Base-by-base conservation (phyloP, 805 yeast genomes). In the Wickerhamiella galacta region DNA sequence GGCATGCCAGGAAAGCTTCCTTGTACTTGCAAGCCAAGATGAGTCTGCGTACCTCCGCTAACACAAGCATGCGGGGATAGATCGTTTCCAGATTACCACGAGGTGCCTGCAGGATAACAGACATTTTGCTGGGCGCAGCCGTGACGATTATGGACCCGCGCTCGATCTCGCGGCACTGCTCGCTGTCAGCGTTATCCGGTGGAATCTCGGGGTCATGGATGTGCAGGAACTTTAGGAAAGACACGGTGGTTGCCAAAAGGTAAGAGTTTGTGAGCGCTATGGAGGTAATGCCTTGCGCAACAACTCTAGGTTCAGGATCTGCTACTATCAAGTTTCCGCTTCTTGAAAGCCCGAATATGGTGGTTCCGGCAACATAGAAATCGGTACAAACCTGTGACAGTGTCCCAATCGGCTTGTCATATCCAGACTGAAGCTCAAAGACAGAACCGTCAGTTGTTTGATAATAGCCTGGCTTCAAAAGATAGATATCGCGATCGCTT, bases 1-100 rank as follows among this genome's bases (percentile, higher is more conserved):
- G 71, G 58, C 96, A 90, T 6, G 75, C 67, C 28, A 68, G 43
- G 45, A 87, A 83, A 0, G 98, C 98, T n/a, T 63, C 63, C 30
- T 57, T 60, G 47, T 76, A 90, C 22, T 70, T 58, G 36, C 56
- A 61, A 1, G 60, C 56, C 21, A 65, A 60, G 39, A 90, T 81
- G 42, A 66, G 64, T 21, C 66, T 61, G 42, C 98, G 68, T 17
- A 90, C 92, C 16, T 76, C 90, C 9, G 79, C 67, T 25, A 90
- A 58, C 3, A 87, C 93, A 77, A 90, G 73, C 29, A 90, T 78
- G 52, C 98, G 67, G 10, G 99, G 98, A 47, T 72, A 75, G 14
- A 90, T 78, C 0, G 96, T 83, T 54, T 90, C 99, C 43, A 90
- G 59, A 48, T 90, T 90, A 39, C 99, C 99, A 52, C 99, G 69